Evolutionary conservation across 345 rosid genomes (phyloP).

Genomic region (Eucalyptus curtisii): DNA sequence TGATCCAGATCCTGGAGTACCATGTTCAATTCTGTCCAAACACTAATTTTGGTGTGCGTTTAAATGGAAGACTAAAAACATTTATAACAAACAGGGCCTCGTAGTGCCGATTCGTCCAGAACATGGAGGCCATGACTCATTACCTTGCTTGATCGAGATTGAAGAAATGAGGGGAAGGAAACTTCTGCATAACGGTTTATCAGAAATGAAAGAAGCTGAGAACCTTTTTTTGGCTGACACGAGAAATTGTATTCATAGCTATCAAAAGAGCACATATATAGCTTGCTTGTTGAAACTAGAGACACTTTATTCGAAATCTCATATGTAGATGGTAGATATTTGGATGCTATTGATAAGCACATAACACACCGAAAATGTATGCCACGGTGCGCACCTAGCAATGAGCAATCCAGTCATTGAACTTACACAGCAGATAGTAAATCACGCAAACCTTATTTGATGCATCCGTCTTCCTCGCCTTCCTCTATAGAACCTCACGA

Average conservation of each 20-base stretch:
- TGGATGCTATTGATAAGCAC: not conserved
- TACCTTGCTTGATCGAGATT: not conserved
- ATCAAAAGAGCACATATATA: not conserved
- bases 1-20: no score
- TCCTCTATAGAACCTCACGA: not conserved
- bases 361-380: not conserved
- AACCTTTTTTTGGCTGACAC: no score
- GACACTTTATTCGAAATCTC: not conserved
- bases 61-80: not conserved
- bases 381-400: not conserved
- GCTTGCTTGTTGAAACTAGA: not conserved
- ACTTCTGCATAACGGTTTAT: not conserved
- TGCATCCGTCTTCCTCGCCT: not conserved
- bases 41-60: not conserved
- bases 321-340: not conserved
- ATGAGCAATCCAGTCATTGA: not conserved
- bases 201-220: not conserved
- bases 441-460: not conserved
- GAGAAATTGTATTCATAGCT: not conserved
- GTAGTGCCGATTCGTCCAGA: not conserved
- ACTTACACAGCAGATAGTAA: not conserved
- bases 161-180: not conserved
- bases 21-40: not conserved
- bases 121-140: not conserved
- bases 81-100: not conserved